Percentiles rank a stretch among this genome's conserved stretches.
Evolutionary conservation across 345 rosid genomes (phyloP).

Genomic region (Salix caprea): DNA sequence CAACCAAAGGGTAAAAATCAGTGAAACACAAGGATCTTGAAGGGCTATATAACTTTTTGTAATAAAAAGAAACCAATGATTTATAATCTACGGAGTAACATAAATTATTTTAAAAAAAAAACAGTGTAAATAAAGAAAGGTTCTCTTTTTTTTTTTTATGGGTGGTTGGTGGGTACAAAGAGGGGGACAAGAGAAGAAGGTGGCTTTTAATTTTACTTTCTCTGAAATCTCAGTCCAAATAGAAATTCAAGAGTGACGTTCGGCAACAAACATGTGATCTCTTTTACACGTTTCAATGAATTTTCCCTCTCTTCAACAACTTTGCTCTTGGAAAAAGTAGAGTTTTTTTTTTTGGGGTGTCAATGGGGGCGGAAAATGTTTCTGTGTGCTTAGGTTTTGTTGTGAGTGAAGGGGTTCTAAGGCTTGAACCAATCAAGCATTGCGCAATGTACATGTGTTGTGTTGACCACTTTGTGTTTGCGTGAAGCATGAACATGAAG

Average conservation of each 20-base stretch:
- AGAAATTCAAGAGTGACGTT: neutral
- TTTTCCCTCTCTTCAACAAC: neutral
- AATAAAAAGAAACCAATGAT: neutral
- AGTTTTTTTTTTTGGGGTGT: neutral
- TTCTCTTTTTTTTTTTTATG: neutral
- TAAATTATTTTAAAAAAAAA: no score
- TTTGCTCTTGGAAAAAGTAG: neutral
- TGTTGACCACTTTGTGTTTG: no score
- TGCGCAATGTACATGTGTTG: no score
- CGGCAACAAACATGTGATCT: slow-evolving; percentile 19
- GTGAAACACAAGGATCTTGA: neutral
- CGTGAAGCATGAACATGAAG: neutral
- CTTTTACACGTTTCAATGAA: neutral
- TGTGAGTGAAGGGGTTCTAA: no score
- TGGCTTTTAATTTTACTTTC: slow-evolving; percentile 5
- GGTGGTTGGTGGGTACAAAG: slow-evolving; percentile 1
- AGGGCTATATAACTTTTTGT: neutral
- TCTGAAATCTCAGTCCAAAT: slow-evolving; percentile 36
- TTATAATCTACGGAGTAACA: neutral
- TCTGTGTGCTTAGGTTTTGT: neutral
- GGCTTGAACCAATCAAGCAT: no score
- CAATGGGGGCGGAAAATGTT: neutral
- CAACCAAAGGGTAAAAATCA: neutral
- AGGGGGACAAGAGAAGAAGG: neutral
- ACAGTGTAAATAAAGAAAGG: neutral